phyloP scores from a whole-genome alignment of 768 basidiomycete species.

The Filobasidium floriforme region DNA sequence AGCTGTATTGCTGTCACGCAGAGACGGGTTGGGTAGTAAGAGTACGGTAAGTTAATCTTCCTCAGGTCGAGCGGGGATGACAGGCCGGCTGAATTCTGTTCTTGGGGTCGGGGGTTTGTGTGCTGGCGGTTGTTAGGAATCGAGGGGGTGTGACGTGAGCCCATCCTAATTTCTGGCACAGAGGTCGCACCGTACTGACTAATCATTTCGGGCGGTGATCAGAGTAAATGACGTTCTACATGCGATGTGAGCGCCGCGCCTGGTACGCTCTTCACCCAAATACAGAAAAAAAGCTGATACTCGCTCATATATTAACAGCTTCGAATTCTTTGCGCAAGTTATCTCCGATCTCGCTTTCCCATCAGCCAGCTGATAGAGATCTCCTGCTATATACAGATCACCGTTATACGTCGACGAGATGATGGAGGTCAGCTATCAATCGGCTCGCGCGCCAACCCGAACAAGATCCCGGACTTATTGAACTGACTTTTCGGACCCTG shows the following conservation, averaged over 20 bases:
- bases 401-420: conserved; percentile 25
- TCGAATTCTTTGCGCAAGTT: conserved; percentile 26
- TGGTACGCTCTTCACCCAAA: neutral
- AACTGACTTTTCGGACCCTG: neutral
- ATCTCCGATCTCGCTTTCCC: too few species aligned
- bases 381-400: conserved; percentile 9
- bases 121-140: conserved; percentile 17
- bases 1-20: conserved; percentile 26
- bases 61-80: neutral
- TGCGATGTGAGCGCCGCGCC: conserved; percentile 19
- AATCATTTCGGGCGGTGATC: neutral
- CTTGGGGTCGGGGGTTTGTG: neutral
- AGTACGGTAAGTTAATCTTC: conserved; percentile 7
- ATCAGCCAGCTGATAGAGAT: neutral
- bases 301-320: conserved; percentile 7
- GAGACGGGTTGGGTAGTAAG: conserved; percentile 24
- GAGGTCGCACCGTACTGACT: too few species aligned
- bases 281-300: neutral
- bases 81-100: neutral
- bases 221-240: conserved; percentile 29
- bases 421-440: conserved; percentile 22
- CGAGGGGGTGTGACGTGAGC: conserved; percentile 26
- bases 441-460: neutral
- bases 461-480: too few species aligned
- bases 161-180: neutral